Base-by-base conservation (phyloP, 2,329 filamentous ascomycete species). In the Pyrenophora teres region DNA sequence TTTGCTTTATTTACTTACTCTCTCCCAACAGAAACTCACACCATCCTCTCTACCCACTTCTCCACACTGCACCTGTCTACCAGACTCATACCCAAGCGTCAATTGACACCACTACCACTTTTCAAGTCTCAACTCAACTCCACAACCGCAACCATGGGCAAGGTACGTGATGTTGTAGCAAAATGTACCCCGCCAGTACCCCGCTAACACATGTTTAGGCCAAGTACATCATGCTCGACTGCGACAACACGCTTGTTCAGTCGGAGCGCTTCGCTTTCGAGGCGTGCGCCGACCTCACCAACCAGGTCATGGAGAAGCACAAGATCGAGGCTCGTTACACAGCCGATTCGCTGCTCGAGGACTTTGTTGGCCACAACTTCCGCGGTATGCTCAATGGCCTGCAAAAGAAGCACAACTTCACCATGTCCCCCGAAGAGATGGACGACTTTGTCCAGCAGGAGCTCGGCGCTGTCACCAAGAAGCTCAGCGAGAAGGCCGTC, bases 291-390 rank as follows among this genome's bases (percentile, higher is more conserved):
- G 88, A 90, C 54, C 86, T 96, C 60, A 88, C 91, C 80, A 96
- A 96, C 78, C 81, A 91, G 75, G 90, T 96, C 73, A 85, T 93
- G 72, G 80, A 82, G 64, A 82, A 83, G 68, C 82, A 87, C 69
- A 78, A 81, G 65, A 80, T 90, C 66, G 69, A 80, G 21, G 80
- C 84, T 64, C 84, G 83, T 71, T 96, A 95, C 80, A 92, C 89
- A 3, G 88, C 88, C 68, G 83, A 87, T 40, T 81, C 85, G 54
- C 86, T 96, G 59, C 89, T 96, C 77, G 79, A 81, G 64, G 89
- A 96, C 77, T 96, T 95, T 68, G 90, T 96, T 64, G 92, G 92
- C 66, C 88, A 94, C 74, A 96, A 95, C 83, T 96, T 96, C 83
- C 90, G 91, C 63, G 90, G 90, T 76, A 96, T 96, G 90, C 87